These are phyloP conservation scores for Cystobasidiaceae sp. DNA, from an alignment of 1,284 basidiomycete species.

Conservation along the genomic window DNA sequence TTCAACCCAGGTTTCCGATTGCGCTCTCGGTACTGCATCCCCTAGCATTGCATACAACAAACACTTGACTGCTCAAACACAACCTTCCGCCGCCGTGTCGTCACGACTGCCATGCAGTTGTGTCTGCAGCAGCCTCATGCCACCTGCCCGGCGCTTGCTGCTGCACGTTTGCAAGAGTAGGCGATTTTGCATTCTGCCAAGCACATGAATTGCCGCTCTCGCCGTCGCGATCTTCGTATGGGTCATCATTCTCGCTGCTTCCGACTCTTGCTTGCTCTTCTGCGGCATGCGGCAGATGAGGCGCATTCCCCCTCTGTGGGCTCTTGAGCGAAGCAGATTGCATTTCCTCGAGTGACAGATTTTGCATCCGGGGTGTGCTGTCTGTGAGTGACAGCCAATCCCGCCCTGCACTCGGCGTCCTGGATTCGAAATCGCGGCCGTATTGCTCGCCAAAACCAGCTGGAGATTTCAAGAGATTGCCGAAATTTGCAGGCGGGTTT, in stretches of 20 bases:
- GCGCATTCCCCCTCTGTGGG: not conserved
- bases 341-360: constrained; percentile 21
- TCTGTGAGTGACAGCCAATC: constrained; percentile 16
- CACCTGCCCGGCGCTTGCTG: constrained; percentile 12
- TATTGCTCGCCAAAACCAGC: constrained; percentile 2
- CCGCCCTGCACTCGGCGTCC: constrained; percentile 1
- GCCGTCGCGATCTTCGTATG: constrained; percentile 18
- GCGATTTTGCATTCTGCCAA: constrained; percentile 24
- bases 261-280: not conserved
- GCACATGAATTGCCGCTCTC: constrained; percentile 14
- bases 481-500: constrained; percentile 12
- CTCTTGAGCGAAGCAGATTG: constrained; percentile 16
- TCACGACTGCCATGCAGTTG: no score
- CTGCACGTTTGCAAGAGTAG: not conserved
- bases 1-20: no score
- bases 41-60: no score
- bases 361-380: constrained; percentile 20
- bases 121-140: no score
- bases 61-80: no score
- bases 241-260: not conserved
- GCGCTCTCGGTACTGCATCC: no score
- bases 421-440: not conserved
- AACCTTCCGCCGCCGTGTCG: no score
- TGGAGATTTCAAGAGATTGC: not conserved
- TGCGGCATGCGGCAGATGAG: not conserved